Evolutionary conservation across 2,329 filamentous ascomycete genomes (phyloP).

Genomic region (Chaetomiaceae sp.): DNA sequence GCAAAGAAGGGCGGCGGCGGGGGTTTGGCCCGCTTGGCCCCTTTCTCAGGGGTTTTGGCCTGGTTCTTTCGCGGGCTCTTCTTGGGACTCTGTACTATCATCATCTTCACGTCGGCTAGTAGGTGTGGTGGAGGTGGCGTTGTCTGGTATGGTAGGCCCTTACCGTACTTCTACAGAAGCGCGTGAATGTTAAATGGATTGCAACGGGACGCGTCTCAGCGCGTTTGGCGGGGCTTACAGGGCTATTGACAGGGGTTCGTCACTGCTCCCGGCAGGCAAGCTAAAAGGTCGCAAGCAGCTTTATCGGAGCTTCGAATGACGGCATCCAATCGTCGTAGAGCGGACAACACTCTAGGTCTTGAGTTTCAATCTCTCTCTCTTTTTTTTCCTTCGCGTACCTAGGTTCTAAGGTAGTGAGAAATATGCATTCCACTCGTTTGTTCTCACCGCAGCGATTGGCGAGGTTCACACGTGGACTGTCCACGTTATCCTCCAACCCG

Average conservation of each 20-base stretch:
- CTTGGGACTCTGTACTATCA: slow-evolving; percentile 22
- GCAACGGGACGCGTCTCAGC: slow-evolving; percentile 13
- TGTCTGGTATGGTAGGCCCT: not conserved
- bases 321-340: too few relatives aligned
- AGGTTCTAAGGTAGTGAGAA: not conserved
- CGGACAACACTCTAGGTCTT: too few relatives aligned
- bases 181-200: slow-evolving; percentile 24
- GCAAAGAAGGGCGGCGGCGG: slow-evolving; percentile 35
- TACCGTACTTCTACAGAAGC: not conserved
- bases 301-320: slow-evolving; percentile 3
- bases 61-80: slow-evolving; percentile 19
- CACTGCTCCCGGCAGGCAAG: not conserved
- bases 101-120: slow-evolving; percentile 17
- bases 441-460: slow-evolving; percentile 23
- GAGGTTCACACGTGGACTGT: slow-evolving; percentile 32
- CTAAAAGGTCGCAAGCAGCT: too few relatives aligned
- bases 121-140: not conserved
- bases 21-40: slow-evolving; percentile 25
- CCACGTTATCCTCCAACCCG: slow-evolving; percentile 45
- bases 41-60: slow-evolving; percentile 25
- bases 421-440: slow-evolving; percentile 30
- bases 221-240: slow-evolving; percentile 16
- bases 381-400: too few relatives aligned
- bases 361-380: not conserved
- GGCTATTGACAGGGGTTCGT: not conserved